phyloP scores from a whole-genome alignment of 805 yeast species.

The Blastobotrys parvus region DNA sequence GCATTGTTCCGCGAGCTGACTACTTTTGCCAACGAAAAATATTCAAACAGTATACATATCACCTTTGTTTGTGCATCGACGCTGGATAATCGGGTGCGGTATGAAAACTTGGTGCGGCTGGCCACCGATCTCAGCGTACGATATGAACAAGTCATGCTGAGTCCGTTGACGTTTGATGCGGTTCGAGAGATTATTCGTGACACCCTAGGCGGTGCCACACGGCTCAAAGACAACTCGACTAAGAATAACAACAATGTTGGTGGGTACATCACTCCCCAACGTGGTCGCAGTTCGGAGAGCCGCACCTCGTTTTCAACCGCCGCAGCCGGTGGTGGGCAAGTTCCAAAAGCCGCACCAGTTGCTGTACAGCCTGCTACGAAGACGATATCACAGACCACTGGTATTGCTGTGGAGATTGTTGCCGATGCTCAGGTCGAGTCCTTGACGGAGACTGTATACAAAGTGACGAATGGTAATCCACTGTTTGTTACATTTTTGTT shows the following conservation, averaged over 20 bases:
- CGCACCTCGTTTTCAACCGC: not conserved
- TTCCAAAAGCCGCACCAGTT: not conserved
- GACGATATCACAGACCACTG: constrained; percentile 1
- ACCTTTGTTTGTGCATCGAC: constrained; percentile 24
- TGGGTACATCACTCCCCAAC: no score
- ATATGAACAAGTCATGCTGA: constrained; percentile 16
- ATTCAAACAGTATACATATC: constrained; percentile 20
- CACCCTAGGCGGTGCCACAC: constrained; percentile 9
- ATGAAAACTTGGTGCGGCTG: constrained; percentile 10
- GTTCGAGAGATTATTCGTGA: constrained; percentile 17
- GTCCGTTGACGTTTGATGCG: constrained; percentile 15
- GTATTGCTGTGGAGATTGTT: constrained; percentile 1
- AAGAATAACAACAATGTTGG: constrained; percentile 6
- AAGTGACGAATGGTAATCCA: constrained; percentile 21
- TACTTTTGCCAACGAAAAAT: constrained; percentile 23
- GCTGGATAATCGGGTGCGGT: constrained; percentile 12
- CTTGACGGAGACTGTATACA: constrained; percentile 17
- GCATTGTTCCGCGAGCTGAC: constrained; percentile 21
- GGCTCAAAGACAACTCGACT: not conserved
- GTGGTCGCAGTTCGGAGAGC: not conserved
- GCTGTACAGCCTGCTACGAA: not conserved
- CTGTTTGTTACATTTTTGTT: constrained; percentile 13
- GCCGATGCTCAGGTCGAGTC: constrained; percentile 13
- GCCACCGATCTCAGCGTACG: constrained; percentile 17
- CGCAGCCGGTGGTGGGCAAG: not conserved